Conservation (phyloP, 768 basidiomycete genomes). For the Gloeopeniophorella convolvens region DNA sequence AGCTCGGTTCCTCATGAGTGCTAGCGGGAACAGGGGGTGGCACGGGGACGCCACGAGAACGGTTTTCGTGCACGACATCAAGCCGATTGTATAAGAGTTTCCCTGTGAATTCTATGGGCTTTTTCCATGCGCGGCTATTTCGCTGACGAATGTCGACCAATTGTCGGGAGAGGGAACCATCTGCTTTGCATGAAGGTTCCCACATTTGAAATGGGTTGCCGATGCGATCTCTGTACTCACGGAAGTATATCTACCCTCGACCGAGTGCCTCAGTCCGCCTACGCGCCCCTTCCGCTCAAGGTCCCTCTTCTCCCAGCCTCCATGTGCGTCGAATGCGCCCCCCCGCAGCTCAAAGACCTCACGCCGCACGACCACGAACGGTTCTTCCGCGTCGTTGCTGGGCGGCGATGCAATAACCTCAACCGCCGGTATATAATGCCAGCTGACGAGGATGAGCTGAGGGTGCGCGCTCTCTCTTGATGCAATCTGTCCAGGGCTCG, state of each 20-base stretch:
- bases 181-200: too few species aligned
- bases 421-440: slow-evolving; percentile 57
- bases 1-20: slow-evolving; percentile 79
- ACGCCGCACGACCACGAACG: slow-evolving; percentile 36
- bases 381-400: slow-evolving; percentile 49
- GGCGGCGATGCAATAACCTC: slow-evolving; percentile 48
- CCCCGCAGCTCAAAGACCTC: slow-evolving; percentile 33
- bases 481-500: too few species aligned
- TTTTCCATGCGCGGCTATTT: slow-evolving; percentile 12
- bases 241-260: slow-evolving; percentile 16
- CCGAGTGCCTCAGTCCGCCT: not conserved
- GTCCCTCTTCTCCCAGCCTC: slow-evolving; percentile 18
- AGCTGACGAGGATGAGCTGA: slow-evolving; percentile 57
- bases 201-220: slow-evolving; percentile 18
- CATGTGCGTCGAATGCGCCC: slow-evolving; percentile 31
- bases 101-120: slow-evolving; percentile 7
- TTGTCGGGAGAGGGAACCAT: slow-evolving; percentile 1
- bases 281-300: slow-evolving; percentile 1
- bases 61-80: slow-evolving; percentile 88
- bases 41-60: slow-evolving; percentile 86
- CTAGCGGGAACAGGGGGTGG: slow-evolving; percentile 93
- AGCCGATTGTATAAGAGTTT: slow-evolving; percentile 24
- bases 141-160: slow-evolving; percentile 17
- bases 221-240: slow-evolving; percentile 17
- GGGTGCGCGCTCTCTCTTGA: too few species aligned